Base-by-base conservation (phyloP, 495 filamentous ascomycete species). In the Aspergillus steynii region DNA sequence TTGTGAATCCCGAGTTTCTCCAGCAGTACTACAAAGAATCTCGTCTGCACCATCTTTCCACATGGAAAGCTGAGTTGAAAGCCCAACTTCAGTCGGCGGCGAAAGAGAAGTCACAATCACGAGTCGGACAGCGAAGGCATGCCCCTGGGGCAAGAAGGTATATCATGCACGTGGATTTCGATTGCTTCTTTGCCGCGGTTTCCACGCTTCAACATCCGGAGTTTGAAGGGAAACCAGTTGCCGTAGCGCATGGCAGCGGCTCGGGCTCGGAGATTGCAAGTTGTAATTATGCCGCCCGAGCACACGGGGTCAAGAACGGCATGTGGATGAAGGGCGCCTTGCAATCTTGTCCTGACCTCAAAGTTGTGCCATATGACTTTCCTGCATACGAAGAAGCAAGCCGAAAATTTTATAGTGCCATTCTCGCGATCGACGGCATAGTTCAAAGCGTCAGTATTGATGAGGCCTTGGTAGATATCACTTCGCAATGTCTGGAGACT, bases 321-420 rank as follows among this genome's bases (percentile, higher is more conserved):
- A 97, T 97, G 96, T 99, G 95, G 95, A 96, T 99, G 93, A 93
- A 93, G 67, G 80, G 83, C 31, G 95, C 96, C 3, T 80, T 88
- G 63, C 86, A 93, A 61, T 76, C 92, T 12, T 99, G 93, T 72
- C 89, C 93, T 0, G 85, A 92, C 25, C 81, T 99, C 31, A 90
- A 93, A 62, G 84, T 96, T 5, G 69, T 99, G 37, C 90, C 91
- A 0, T 99, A 99, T 64, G 94, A 99, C 66, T 98, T 97, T 67
- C 88, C 88, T 5, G 92, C 85, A 0, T 99, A 99, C 63, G 96
- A 98, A 75, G 90, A 93, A 63, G 93, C 93, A 1, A 98, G 95
- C 68, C 81, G 85, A 53, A 82, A 83, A 27, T 98, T 99, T 65
- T 99, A 99, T 64, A 85, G 88, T 55, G 86, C 88, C 31, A 90